Base-by-base conservation (phyloP, 805 yeast genomes). In the Saturnispora kantuleensis region DNA sequence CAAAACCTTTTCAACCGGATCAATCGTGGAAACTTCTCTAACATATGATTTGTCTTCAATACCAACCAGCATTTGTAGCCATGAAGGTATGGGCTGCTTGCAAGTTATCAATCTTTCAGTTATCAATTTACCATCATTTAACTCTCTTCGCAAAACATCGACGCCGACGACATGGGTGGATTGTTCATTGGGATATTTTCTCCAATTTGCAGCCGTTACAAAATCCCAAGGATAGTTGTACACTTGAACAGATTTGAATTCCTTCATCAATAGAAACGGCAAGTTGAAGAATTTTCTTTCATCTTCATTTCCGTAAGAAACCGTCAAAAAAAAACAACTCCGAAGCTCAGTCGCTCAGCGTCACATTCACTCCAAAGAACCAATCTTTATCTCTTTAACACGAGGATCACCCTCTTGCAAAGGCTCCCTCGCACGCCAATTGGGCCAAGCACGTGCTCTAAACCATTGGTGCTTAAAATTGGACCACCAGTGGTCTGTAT, bases 131-230 rank as follows among this genome's bases (percentile, higher is more conserved):
- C 73, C 72, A 1, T 74, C 71, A 1, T 77, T 74, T 16, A 87
- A 57, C 54, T 81, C 87, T 50, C 97, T 71, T 47, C 83, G 70
- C 30, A 90, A 63, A 1, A 87, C 86, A 60, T 90, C 98, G 15
- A 93, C 97, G 1, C 93, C 93, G 28, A 86, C 81, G 9, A 90
- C 98, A 63, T 90, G 98, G 0, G 95, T 76, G 7, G 96, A 80
- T 47, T 81, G 71, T 54, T 88, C 95, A 60, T 93, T 90, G n/a
- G 98, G 98, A 64, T 90, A 90, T 55, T 90, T 90, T 52, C 76
- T 79, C 98, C 98, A 90, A 64, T 89, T 88, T 42, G 97, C 97
- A 1, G 95, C 88, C 0, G 96, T 83, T 21, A 90, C 95, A 54
- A 84, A 87, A 21, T 84, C 95, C 97, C 97, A 90, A 0, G 94